Conservation (phyloP, 2,329 filamentous ascomycete species). For the Sphaceloma murrayae region DNA sequence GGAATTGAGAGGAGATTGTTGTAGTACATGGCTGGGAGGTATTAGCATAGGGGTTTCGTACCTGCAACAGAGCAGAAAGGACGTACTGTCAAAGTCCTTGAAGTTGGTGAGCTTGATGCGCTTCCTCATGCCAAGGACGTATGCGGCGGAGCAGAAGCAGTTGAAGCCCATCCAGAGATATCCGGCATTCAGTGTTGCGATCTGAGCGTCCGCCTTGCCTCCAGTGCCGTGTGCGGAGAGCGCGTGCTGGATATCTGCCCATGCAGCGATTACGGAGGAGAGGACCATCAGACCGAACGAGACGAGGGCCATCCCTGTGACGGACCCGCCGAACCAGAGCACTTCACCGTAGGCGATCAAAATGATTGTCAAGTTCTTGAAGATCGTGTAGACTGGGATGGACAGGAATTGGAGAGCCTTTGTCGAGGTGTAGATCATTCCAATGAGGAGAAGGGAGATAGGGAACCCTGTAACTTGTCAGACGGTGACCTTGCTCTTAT, state of each 20-base stretch:
- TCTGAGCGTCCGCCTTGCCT: constrained; percentile 54
- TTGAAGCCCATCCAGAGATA: constrained; percentile 98
- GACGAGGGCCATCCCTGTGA: constrained; percentile 76
- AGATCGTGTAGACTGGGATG: constrained; percentile 98
- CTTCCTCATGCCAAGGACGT: constrained; percentile 90
- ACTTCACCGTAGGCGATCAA: constrained; percentile 98
- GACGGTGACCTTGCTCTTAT: constrained; percentile 10
- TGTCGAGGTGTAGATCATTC: constrained; percentile 97
- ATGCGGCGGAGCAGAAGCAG: constrained; percentile 86
- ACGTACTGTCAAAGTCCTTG: constrained; percentile 98
- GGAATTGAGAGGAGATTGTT: constrained; percentile 98
- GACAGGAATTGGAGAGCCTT: constrained; percentile 95
- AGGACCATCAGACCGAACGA: constrained; percentile 96
- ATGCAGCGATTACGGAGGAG: constrained; percentile 87
- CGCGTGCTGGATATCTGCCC: constrained; percentile 90
- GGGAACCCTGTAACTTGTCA: constrained; percentile 66
- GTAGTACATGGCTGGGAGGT: constrained; percentile 85
- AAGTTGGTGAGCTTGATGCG: constrained; percentile 99
- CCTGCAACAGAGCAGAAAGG: too few species aligned
- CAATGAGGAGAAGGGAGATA: constrained; percentile 87
- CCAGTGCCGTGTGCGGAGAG: constrained; percentile 36
- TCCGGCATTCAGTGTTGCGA: constrained; percentile 85
- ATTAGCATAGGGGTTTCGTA: constrained; percentile 1
- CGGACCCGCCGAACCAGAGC: constrained; percentile 91
- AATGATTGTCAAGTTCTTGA: constrained; percentile 99